Conservation (phyloP, 2,329 filamentous ascomycete genomes). For the Xylariaceae sp. region DNA sequence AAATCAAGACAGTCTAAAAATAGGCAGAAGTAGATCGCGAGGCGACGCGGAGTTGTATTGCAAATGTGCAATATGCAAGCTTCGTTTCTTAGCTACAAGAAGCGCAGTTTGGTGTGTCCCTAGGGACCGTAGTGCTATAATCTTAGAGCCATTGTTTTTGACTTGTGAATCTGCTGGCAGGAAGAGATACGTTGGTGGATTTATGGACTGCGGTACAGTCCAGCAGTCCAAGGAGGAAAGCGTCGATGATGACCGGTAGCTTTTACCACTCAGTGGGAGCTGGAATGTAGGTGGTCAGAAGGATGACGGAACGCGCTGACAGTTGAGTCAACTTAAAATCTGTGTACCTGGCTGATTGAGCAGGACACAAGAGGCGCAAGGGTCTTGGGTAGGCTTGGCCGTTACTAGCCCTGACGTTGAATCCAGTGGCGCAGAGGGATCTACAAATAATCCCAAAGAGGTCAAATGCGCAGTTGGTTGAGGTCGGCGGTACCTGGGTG, state of each 20-base stretch:
- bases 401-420: constrained; percentile 37
- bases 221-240: constrained; percentile 23
- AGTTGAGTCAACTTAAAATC: constrained; percentile 17
- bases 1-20: constrained; percentile 14
- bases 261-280: neutral
- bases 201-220: neutral
- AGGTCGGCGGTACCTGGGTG: too few relatives aligned
- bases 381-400: constrained; percentile 39
- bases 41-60: constrained; percentile 5
- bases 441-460: constrained; percentile 22
- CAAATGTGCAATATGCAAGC: constrained; percentile 33
- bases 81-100: constrained; percentile 37
- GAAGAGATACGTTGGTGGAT: constrained; percentile 13
- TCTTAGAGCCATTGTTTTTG: constrained; percentile 37
- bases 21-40: constrained; percentile 17
- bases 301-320: constrained; percentile 8
- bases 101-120: constrained; percentile 45
- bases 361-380: constrained; percentile 33
- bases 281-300: constrained; percentile 2
- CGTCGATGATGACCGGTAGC: constrained; percentile 15
- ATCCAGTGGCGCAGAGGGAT: constrained; percentile 31
- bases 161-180: constrained; percentile 8
- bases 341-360: constrained; percentile 25
- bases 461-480: constrained; percentile 11
- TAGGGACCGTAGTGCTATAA: constrained; percentile 52